These are phyloP conservation scores for Scheffersomyces segobiensis DNA, from an alignment of 1,139 yeast genomes.

Conservation along the genomic window DNA sequence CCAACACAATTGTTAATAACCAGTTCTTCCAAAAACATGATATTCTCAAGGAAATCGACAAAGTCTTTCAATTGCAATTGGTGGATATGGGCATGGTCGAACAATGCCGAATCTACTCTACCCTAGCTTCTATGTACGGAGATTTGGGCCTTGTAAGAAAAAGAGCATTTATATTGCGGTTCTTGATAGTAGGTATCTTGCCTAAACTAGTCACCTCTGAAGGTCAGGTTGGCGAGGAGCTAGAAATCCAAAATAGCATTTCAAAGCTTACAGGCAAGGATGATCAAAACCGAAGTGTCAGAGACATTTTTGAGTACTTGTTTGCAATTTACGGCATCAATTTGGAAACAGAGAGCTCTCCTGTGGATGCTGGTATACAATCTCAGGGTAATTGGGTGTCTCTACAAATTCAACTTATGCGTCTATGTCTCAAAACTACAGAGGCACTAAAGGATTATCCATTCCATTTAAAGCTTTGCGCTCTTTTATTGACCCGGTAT, in stretches of 20 bases:
- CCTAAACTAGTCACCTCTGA: conserved; percentile 34
- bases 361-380: conserved; percentile 22
- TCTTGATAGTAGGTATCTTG: conserved; percentile 52
- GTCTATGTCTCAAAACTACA: conserved; percentile 55
- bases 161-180: conserved; percentile 66
- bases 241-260: conserved; percentile 2
- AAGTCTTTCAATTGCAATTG: conserved; percentile 39
- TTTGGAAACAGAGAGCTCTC: conserved; percentile 26
- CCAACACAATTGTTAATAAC: conserved; percentile 15
- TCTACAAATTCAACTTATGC: conserved; percentile 58
- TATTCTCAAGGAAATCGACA: conserved; percentile 53
- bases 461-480: conserved; percentile 48
- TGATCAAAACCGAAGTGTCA: conserved; percentile 12
- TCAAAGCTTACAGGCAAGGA: background rate
- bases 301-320: conserved; percentile 39
- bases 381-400: conserved; percentile 49
- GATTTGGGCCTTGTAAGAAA: conserved; percentile 66
- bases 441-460: conserved; percentile 50
- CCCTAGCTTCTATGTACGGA: conserved; percentile 65
- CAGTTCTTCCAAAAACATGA: conserved; percentile 33
- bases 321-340: conserved; percentile 44
- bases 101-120: conserved; percentile 62
- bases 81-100: conserved; percentile 48
- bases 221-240: conserved; percentile 4
- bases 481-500: conserved; percentile 55